Percentiles rank a stretch among this genome's conserved stretches.
Conservation (phyloP, 2,329 filamentous ascomycete genomes). For the Ceratocystis alfenasii region DNA sequence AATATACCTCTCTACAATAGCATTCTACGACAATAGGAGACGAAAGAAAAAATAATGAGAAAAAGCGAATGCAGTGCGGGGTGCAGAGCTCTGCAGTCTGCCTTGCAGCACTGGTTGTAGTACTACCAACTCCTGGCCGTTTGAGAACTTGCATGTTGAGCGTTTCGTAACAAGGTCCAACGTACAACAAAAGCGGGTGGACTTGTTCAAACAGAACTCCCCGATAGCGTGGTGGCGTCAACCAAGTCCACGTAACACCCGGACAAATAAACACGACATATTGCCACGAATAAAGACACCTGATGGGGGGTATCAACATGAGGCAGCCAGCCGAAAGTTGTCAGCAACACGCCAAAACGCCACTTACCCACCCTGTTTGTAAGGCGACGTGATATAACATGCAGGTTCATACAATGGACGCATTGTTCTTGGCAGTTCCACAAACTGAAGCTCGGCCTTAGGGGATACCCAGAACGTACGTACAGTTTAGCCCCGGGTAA, state of each 20-base stretch:
- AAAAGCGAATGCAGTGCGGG: not conserved
- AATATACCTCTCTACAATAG: not conserved
- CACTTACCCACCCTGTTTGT: not conserved
- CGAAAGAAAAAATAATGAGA: not conserved
- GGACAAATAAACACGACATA: not conserved
- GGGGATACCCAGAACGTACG: not conserved
- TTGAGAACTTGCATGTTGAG: not conserved
- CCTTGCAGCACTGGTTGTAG: not conserved
- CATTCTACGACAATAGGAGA: not conserved
- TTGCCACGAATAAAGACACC: constrained; percentile 1
- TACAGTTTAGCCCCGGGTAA: not conserved
- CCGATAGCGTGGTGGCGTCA: not conserved
- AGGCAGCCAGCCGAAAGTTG: not conserved
- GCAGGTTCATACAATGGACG: constrained; percentile 4
- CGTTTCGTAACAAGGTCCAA: not conserved
- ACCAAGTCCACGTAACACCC: constrained; percentile 6
- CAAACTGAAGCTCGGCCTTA: not conserved
- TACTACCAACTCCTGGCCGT: not conserved
- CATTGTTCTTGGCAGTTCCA: not conserved
- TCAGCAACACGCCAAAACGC: not conserved
- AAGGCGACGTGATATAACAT: not conserved
- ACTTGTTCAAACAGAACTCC: not conserved
- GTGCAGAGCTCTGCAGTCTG: not conserved
- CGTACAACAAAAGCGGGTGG: not conserved
- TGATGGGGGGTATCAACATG: not conserved